phyloP scores from a whole-genome alignment of 106 monocot genomes.

The Apostasia shenzhenica region DNA sequence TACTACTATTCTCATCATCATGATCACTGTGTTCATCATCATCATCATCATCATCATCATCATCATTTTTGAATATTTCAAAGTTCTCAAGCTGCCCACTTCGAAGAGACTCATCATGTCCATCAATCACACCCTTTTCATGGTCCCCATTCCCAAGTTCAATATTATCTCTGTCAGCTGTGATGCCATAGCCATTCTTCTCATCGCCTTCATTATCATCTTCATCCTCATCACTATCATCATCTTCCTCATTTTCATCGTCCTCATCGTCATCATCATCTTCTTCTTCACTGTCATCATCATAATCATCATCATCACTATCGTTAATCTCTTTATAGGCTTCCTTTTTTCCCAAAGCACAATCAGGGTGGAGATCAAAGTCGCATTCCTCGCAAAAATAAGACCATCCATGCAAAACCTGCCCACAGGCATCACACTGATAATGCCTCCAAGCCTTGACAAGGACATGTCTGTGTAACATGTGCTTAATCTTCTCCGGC shows the following conservation, averaged over 20 bases:
- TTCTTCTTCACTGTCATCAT: conserved; percentile 1
- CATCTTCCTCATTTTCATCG: background rate
- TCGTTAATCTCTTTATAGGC: background rate
- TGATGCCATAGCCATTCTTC: too few relatives aligned
- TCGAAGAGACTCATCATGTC: too few relatives aligned
- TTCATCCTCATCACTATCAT: too few relatives aligned
- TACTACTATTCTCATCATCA: too few relatives aligned
- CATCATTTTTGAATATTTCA: too few relatives aligned
- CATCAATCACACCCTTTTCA: too few relatives aligned
- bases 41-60: too few relatives aligned
- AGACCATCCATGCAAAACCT: conserved; percentile 23
- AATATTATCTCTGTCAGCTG: too few relatives aligned
- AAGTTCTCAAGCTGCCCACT: too few relatives aligned
- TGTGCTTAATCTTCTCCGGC: conserved; percentile 31
- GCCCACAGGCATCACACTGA: conserved; percentile 23
- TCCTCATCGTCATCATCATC: background rate
- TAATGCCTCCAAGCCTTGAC: conserved; percentile 14
- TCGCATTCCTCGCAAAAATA: conserved; percentile 35
- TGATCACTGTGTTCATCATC: too few relatives aligned
- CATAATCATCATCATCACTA: background rate
- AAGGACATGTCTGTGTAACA: conserved; percentile 31
- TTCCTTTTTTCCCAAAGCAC: conserved; percentile 21
- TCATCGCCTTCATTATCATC: too few relatives aligned
- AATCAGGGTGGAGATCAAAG: conserved; percentile 41
- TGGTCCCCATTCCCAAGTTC: too few relatives aligned